These are phyloP conservation scores for Coleophoma crateriformis DNA, from an alignment of 2,329 filamentous ascomycete species.

Conservation along the genomic window DNA sequence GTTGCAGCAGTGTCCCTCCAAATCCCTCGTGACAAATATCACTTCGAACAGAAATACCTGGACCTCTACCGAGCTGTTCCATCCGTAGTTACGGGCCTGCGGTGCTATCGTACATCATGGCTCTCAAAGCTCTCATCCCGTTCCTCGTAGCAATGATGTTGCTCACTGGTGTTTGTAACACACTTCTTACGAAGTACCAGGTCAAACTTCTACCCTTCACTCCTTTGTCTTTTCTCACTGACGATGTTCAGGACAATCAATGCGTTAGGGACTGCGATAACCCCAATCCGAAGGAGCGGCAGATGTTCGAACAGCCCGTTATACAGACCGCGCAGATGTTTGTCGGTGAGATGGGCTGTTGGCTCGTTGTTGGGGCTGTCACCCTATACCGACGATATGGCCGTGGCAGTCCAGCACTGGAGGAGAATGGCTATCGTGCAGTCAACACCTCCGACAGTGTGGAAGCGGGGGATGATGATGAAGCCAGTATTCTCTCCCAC, in stretches of 20 bases:
- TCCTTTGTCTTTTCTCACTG: background rate
- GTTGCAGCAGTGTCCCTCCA: too few relatives aligned
- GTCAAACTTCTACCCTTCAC: conserved; percentile 38
- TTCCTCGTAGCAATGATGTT: conserved; percentile 95
- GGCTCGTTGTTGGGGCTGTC: conserved; percentile 76
- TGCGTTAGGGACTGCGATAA: conserved; percentile 86
- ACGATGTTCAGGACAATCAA: conserved; percentile 72
- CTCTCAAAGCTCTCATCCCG: conserved; percentile 66
- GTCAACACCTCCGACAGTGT: conserved; percentile 44
- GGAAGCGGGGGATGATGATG: conserved; percentile 29
- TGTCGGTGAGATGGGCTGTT: conserved; percentile 91
- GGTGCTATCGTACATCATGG: conserved; percentile 44
- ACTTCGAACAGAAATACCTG: background rate
- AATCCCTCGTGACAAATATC: background rate
- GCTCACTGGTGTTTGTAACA: conserved; percentile 93
- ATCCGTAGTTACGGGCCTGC: background rate
- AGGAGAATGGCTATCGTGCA: conserved; percentile 58
- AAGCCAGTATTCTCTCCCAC: conserved; percentile 38
- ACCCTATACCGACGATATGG: conserved; percentile 57
- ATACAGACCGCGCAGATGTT: conserved; percentile 99
- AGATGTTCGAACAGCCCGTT: conserved; percentile 88
- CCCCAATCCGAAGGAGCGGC: conserved; percentile 57
- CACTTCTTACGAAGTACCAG: conserved; percentile 93
- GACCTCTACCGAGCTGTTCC: background rate
- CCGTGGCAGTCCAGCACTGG: conserved; percentile 35